A percentile compares a stretch with the other conserved stretches of the same genome.
Conservation (phyloP, 148 eudicot species). For the Heliosperma pusillum region DNA sequence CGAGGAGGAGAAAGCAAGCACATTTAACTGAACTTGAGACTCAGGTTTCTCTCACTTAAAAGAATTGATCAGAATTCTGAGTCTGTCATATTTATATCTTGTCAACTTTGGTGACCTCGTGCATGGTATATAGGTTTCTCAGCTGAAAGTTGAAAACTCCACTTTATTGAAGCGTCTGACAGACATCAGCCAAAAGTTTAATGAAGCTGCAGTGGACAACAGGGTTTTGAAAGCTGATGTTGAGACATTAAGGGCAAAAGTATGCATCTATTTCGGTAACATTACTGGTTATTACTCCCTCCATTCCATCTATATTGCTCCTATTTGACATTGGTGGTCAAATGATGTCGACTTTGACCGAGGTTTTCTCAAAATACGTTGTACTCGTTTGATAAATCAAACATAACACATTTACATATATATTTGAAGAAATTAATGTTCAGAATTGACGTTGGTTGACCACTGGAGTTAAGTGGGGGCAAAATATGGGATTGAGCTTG, state of each 20-base stretch:
- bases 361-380: neutral
- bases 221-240: slow-evolving; percentile 97
- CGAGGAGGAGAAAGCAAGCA: slow-evolving; percentile 97
- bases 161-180: slow-evolving; percentile 73
- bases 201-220: slow-evolving; percentile 96
- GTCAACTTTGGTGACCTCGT: neutral
- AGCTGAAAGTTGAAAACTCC: slow-evolving; percentile 84
- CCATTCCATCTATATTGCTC: neutral
- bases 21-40: slow-evolving; percentile 94
- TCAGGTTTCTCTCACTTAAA: slow-evolving; percentile 47
- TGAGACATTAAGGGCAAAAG: slow-evolving; percentile 98
- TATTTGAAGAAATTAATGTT: neutral
- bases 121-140: slow-evolving; percentile 56
- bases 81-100: neutral
- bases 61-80: neutral
- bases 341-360: neutral
- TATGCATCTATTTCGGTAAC: slow-evolving; percentile 24
- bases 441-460: neutral
- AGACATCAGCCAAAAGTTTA: slow-evolving; percentile 81
- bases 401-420: neutral
- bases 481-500: neutral
- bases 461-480: neutral
- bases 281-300: neutral
- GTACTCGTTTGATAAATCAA: neutral
- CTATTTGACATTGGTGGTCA: neutral